These are phyloP conservation scores for Tetrahymena elliotti DNA, from an alignment of 73 alveolate species.

Conservation along the genomic window DNA sequence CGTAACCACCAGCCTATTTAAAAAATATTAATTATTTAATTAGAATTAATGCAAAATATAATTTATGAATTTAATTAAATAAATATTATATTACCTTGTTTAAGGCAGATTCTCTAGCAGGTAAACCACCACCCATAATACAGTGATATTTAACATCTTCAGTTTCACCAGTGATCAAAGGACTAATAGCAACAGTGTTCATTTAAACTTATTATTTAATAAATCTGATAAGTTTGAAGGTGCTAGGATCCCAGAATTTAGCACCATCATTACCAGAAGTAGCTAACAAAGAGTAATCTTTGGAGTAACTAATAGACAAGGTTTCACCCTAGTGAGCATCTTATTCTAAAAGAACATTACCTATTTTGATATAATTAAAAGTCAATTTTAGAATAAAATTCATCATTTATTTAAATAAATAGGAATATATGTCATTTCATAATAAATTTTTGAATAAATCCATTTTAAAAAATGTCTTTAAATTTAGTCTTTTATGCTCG, in stretches of 20 bases:
- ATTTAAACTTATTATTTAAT: constrained; percentile 34
- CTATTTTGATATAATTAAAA: not conserved
- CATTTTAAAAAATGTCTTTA: not conserved
- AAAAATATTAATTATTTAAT: not conserved
- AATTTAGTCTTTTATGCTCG: not conserved
- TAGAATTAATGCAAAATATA: too few relatives aligned
- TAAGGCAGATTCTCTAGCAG: constrained; percentile 46
- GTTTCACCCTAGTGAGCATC: constrained; percentile 40
- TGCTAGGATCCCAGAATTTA: constrained; percentile 27
- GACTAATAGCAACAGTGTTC: constrained; percentile 38
- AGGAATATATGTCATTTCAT: not conserved
- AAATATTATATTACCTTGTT: not conserved
- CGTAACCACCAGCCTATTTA: constrained; percentile 21
- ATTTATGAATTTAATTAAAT: too few relatives aligned
- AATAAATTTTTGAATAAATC: too few relatives aligned
- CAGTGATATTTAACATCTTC: constrained; percentile 20
- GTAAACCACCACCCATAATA: constrained; percentile 42
- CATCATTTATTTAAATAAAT: too few relatives aligned
- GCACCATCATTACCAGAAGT: constrained; percentile 44
- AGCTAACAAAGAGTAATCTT: constrained; percentile 33
- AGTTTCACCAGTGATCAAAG: constrained; percentile 14
- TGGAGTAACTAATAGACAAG: constrained; percentile 1
- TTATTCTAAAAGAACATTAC: not conserved
- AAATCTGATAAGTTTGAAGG: constrained; percentile 13
- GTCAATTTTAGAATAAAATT: not conserved